These are phyloP conservation scores for Smallanthus sonchifolius DNA, from an alignment of 129 eudicot genomes.

Conservation along the genomic window DNA sequence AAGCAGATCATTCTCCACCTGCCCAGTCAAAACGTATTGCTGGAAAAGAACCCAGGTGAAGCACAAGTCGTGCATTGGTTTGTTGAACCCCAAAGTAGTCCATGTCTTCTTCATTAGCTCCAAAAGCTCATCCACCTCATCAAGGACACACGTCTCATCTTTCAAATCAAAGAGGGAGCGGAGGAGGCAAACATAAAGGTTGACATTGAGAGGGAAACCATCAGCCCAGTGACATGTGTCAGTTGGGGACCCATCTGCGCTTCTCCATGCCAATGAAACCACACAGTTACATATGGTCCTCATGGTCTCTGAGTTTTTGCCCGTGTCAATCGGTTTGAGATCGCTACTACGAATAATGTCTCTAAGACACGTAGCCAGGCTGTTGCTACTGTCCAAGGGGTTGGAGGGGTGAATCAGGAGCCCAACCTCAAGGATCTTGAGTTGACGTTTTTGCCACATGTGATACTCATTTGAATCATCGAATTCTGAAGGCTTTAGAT, in stretches of 20 bases:
- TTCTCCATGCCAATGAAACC: slow-evolving; percentile 74
- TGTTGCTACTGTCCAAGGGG: slow-evolving; percentile 47
- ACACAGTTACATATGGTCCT: slow-evolving; percentile 47
- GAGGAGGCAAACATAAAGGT: slow-evolving; percentile 59
- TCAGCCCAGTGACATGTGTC: slow-evolving; percentile 93
- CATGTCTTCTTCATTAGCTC: slow-evolving; percentile 94
- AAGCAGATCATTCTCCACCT: slow-evolving; percentile 64
- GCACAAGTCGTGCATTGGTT: slow-evolving; percentile 69
- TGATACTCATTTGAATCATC: slow-evolving; percentile 62
- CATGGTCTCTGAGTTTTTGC: slow-evolving; percentile 67
- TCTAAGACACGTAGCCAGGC: slow-evolving; percentile 34
- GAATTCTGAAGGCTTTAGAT: slow-evolving; percentile 81
- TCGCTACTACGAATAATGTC: slow-evolving; percentile 44
- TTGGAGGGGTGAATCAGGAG: slow-evolving; percentile 64
- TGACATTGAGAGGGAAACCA: slow-evolving; percentile 70
- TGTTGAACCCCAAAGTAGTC: slow-evolving; percentile 62
- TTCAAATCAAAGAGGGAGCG: slow-evolving; percentile 57
- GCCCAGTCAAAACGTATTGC: slow-evolving; percentile 63
- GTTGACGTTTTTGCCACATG: slow-evolving; percentile 79
- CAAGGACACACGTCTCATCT: slow-evolving; percentile 66
- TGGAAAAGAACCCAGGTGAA: slow-evolving; percentile 80
- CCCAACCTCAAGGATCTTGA: slow-evolving; percentile 67
- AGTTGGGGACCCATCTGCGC: slow-evolving; percentile 42
- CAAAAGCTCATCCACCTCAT: slow-evolving; percentile 76
- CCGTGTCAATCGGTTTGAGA: slow-evolving; percentile 52